Conservation (phyloP, 2,329 filamentous ascomycete genomes). For the Aspergillus neotritici region DNA sequence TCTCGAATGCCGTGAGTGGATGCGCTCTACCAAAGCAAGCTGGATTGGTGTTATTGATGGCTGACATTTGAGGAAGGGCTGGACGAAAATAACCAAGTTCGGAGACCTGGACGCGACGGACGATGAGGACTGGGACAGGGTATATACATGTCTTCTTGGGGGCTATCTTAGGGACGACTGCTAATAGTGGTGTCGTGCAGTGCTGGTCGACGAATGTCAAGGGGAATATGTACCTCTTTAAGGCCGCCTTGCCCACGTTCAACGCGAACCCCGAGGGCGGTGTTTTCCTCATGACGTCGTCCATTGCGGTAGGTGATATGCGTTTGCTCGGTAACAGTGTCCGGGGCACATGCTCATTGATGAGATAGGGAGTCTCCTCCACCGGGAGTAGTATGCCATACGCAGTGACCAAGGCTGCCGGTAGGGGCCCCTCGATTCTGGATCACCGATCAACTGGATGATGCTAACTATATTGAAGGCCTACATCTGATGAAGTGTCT, state of each 20-base stretch:
- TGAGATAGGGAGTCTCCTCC: conserved; percentile 43
- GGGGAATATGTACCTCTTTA: conserved; percentile 49
- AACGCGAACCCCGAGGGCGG: conserved; percentile 59
- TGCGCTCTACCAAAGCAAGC: background rate
- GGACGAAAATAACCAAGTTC: conserved; percentile 56
- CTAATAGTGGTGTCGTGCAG: conserved; percentile 21
- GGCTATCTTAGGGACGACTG: background rate
- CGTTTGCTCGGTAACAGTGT: conserved; percentile 15
- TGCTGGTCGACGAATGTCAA: conserved; percentile 61
- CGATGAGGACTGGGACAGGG: conserved; percentile 60
- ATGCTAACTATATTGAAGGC: conserved; percentile 30
- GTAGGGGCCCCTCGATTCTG: conserved; percentile 31
- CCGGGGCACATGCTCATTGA: background rate
- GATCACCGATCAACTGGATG: conserved; percentile 5
- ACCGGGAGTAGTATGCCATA: conserved; percentile 62
- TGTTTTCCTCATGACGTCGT: conserved; percentile 58
- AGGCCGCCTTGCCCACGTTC: conserved; percentile 54
- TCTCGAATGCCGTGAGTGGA: conserved; percentile 62
- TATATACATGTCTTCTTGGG: conserved; percentile 21
- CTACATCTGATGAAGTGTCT: conserved; percentile 62
- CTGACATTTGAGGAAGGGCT: conserved; percentile 42
- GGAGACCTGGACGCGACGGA: conserved; percentile 53
- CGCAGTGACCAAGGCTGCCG: conserved; percentile 69
- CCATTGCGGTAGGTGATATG: conserved; percentile 47
- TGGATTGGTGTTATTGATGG: background rate